phyloP scores from a whole-genome alignment of 345 rosid species.

The Sisymbrium irio region DNA sequence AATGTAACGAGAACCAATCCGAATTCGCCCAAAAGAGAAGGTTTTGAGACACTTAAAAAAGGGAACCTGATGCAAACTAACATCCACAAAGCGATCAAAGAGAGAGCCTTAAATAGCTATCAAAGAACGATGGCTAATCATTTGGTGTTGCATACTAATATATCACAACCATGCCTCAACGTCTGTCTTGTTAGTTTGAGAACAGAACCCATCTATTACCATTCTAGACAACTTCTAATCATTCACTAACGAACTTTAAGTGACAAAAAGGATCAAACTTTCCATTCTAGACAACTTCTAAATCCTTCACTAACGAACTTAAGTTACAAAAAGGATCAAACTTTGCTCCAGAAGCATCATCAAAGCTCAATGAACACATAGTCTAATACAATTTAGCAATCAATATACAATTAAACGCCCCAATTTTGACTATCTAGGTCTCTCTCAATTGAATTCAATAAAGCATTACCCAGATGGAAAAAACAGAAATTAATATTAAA shows the following conservation, averaged over 20 bases:
- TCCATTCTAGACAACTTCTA: background rate
- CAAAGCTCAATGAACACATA: constrained; percentile 2
- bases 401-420: background rate
- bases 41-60: background rate
- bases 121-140: too few species aligned
- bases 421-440: constrained; percentile 9
- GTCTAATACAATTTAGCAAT: background rate
- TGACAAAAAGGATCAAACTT: background rate
- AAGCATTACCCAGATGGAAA: background rate
- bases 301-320: background rate
- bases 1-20: background rate
- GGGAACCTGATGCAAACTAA: background rate
- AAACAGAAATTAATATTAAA: background rate
- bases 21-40: background rate
- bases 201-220: background rate
- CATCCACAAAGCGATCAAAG: background rate
- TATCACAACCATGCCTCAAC: background rate
- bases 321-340: background rate
- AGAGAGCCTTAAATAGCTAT: background rate
- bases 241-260: background rate
- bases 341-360: background rate
- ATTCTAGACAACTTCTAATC: background rate
- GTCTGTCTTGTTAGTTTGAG: background rate
- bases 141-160: background rate
- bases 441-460: background rate